Base-by-base conservation (phyloP, 192 early-diverging fungal genomes). In the Ambispora gerdemannii region DNA sequence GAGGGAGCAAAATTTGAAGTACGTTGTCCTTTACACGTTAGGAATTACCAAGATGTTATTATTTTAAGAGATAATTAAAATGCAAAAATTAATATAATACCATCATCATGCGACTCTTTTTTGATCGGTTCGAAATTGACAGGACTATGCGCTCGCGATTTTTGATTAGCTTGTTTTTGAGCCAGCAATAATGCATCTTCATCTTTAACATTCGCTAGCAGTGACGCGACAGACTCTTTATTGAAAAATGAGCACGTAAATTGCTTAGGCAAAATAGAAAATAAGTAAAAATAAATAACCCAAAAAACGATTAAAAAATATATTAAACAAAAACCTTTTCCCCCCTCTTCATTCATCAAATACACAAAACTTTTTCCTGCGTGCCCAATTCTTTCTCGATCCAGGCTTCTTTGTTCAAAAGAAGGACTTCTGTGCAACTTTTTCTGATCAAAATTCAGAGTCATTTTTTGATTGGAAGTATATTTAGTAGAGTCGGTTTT, bases 141-240 rank as follows among this genome's bases (percentile, higher is more conserved):
- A 50, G 47, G n/a, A 19, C 11, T 19, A 31, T 27, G 50, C 11
- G n/a, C 20, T 38, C 34, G 36, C 24, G 19, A 38, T 55, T 55
- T 52, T 27, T 55, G 66, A 15, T 51, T 30, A 1, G 52, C 52
- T 25, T 55, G 34, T 55, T 11, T 68, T 36, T 68, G 66, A 36
- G 66, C 66, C 25, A 68, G 50, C 17, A 15, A 35, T 13, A 55
- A 6, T 13, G 51, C 66, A 20, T 68, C 66, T 53, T 68, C 66
- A 28, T 68, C 66, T 55, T 68, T 68, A 35, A 55, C 66, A 36
- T 55, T 32, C 24, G 50, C 66, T 19, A 68, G 30, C 34, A 68
- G 55, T 32, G 51, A 28, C n/a, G 50, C 51, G 34, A 68, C 50
- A 13, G 50, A 52, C 24, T 25, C 50, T 55, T 24, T 35, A n/a